Conservation (phyloP, 179 eudicot genomes). For the Silene coronaria region DNA sequence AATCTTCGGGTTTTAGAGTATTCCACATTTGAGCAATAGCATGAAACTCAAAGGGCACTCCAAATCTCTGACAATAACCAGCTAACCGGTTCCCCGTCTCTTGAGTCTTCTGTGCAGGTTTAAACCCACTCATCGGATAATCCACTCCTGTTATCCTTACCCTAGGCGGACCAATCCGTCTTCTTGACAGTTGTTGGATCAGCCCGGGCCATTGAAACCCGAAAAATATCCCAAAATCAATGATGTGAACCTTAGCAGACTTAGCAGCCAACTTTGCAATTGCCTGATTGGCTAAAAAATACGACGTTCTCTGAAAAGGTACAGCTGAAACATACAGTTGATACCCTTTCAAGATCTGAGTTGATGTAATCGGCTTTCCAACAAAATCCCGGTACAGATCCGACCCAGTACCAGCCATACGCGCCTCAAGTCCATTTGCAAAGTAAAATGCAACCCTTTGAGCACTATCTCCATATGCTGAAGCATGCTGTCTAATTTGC, state of each 20-base stretch:
- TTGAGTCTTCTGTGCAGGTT: constrained; percentile 45
- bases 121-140: constrained; percentile 48
- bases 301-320: constrained; percentile 32
- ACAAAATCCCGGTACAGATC: constrained; percentile 23
- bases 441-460: constrained; percentile 38
- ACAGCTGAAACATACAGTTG: constrained; percentile 30
- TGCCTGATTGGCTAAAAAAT: constrained; percentile 32
- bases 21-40: constrained; percentile 37
- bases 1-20: constrained; percentile 28
- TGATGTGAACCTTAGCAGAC: constrained; percentile 39
- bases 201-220: constrained; percentile 71
- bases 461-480: constrained; percentile 30
- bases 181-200: constrained; percentile 38
- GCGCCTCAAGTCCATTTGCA: constrained; percentile 38
- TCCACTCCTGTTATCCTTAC: constrained; percentile 58
- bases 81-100: constrained; percentile 46
- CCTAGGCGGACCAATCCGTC: constrained; percentile 49
- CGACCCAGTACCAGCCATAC: constrained; percentile 32
- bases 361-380: constrained; percentile 23
- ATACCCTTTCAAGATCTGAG: constrained; percentile 30
- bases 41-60: constrained; percentile 42
- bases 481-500: constrained; percentile 35
- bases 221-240: constrained; percentile 48
- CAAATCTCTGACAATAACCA: constrained; percentile 40
- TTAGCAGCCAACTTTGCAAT: constrained; percentile 34